Percentiles rank a stretch among this genome's conserved stretches.
These are phyloP conservation scores for Cordia subcordata DNA, from an alignment of 257 asterid species.

Conservation along the genomic window DNA sequence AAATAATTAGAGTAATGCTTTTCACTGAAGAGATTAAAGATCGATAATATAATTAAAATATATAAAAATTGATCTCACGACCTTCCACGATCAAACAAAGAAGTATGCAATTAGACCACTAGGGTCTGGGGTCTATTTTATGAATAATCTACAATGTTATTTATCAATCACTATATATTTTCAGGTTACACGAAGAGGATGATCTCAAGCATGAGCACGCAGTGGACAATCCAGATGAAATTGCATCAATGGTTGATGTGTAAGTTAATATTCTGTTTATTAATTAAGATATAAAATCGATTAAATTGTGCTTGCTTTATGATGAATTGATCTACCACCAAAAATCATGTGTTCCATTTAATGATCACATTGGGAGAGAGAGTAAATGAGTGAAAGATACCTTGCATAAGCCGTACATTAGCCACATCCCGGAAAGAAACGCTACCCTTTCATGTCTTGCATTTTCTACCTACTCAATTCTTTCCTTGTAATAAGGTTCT, in stretches of 20 bases:
- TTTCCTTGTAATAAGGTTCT: no score
- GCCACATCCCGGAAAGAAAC: neutral
- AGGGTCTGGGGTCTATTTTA: no score
- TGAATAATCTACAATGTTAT: neutral
- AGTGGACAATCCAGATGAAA: conserved; percentile 10
- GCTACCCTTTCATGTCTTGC: conserved; percentile 15
- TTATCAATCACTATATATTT: neutral
- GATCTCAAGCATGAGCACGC: conserved; percentile 10
- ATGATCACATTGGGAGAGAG: conserved; percentile 13
- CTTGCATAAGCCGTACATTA: conserved; percentile 31
- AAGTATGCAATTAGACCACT: no score
- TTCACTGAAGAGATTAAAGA: no score
- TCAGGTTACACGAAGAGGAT: conserved; percentile 3
- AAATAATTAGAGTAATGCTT: no score
- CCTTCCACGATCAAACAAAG: no score
- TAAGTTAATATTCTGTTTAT: neutral
- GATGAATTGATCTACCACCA: conserved; percentile 7
- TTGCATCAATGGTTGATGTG: conserved; percentile 13
- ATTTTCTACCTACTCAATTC: conserved; percentile 29
- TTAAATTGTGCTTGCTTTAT: neutral
- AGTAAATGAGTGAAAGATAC: conserved; percentile 9
- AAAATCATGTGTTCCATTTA: conserved; percentile 28
- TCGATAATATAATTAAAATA: no score
- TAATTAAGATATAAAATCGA: neutral
- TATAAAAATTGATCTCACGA: no score